Conservation (phyloP, 2,329 filamentous ascomycete species). For the Paraphoma sp. region DNA sequence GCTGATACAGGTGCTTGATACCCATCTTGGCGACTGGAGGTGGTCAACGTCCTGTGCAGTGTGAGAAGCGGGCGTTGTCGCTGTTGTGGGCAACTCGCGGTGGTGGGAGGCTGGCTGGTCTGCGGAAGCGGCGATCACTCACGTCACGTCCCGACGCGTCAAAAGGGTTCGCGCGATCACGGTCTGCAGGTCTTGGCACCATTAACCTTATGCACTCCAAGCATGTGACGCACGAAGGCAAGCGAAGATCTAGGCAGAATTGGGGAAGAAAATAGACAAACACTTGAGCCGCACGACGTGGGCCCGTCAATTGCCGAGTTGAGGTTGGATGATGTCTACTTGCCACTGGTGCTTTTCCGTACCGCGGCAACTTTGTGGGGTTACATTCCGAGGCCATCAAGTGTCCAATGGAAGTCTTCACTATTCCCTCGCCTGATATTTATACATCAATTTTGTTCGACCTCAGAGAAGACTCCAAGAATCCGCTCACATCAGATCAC, state of each 20-base stretch:
- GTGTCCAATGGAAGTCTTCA: conserved; percentile 8
- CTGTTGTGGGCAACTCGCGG: conserved; percentile 8
- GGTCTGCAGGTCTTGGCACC: conserved; percentile 31
- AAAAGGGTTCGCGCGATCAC: conserved; percentile 38
- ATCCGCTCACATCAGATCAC: conserved; percentile 9
- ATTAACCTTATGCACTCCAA: background rate
- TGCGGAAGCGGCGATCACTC: conserved; percentile 15
- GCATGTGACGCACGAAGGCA: background rate
- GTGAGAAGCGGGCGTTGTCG: background rate
- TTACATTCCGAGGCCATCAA: conserved; percentile 29
- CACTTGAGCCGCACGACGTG: background rate
- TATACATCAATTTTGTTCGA: background rate
- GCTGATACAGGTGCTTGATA: conserved; percentile 54
- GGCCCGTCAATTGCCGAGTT: background rate
- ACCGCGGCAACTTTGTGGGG: conserved; percentile 29
- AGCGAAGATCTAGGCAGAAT: background rate
- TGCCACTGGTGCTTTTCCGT: conserved; percentile 32
- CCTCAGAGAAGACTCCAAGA: background rate
- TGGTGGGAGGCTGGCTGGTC: conserved; percentile 19
- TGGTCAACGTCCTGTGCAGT: background rate
- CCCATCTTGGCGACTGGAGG: conserved; percentile 36
- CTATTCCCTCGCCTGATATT: background rate
- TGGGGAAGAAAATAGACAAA: background rate
- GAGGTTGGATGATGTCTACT: conserved; percentile 13
- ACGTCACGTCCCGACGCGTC: conserved; percentile 41